Evolutionary conservation across 2,329 filamentous ascomycete genomes (phyloP).

Genomic region (Colletotrichum sp.): DNA sequence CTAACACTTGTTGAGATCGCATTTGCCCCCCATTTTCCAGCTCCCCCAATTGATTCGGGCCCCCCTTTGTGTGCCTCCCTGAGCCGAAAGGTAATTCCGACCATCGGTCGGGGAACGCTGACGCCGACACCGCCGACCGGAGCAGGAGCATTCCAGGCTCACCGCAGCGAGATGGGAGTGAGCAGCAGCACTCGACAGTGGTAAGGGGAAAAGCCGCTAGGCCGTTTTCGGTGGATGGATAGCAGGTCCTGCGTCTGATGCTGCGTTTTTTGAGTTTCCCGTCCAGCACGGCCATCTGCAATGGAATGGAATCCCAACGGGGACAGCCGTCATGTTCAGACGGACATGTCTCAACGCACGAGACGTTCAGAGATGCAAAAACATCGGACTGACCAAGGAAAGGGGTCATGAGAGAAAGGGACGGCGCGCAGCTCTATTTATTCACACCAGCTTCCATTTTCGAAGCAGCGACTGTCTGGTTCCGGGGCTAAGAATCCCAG

Average conservation of each 20-base stretch:
- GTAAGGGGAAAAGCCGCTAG: background rate
- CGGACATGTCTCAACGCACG: background rate
- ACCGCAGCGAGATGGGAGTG: background rate
- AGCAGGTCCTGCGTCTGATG: background rate
- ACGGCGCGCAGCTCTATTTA: background rate
- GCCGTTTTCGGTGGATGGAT: background rate
- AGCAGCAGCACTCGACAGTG: background rate
- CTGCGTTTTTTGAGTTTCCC: background rate
- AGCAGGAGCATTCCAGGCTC: background rate
- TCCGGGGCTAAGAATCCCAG: background rate
- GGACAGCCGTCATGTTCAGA: background rate
- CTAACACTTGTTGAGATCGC: constrained; percentile 8
- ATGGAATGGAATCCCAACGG: background rate
- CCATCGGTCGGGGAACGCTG: constrained; percentile 4
- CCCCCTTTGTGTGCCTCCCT: background rate
- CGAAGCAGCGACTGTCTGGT: background rate
- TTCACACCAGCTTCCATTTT: background rate
- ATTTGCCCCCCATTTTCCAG: background rate
- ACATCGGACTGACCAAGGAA: background rate
- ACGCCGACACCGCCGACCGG: background rate
- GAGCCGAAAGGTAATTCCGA: constrained; percentile 2
- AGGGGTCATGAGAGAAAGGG: background rate
- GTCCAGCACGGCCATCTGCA: background rate
- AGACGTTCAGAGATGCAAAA: background rate
- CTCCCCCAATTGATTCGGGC: background rate